Evolutionary conservation across 2,329 filamentous ascomycete species (phyloP), one percentile per base, ranked within the genome.

Genomic region (Aspergillus sp.): DNA sequence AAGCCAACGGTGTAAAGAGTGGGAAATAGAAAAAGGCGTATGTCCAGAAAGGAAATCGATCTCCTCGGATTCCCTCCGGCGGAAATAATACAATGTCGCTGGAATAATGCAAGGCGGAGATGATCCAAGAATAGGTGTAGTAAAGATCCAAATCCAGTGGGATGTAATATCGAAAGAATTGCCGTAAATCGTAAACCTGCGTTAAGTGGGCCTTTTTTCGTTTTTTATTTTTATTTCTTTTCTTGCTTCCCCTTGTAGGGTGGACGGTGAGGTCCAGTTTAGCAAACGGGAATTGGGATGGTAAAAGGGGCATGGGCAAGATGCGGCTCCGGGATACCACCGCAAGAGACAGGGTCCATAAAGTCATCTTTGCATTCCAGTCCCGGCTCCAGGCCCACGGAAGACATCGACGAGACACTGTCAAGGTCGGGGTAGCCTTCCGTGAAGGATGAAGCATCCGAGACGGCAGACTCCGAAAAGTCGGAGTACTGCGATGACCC

Each of bases 381-480:
- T 25, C 72, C 70, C 23, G 71, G 69, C 23, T 74, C 68, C 58
- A 72, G 71, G 30, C 70, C 69, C 12, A 74, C 69, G 3, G 75
- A 75, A 49, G 73, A 74, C 65, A 75, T 69, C 10, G 72, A 74
- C 13, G 70, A 69, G 41, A 71, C 65, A 49, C 70, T 77, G 49
- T 76, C 72, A 47, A 72, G 57, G 58, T 75, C 72, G 25, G 71
- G 65, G 57, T 72, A 75, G 51, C 76, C 74, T 64, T 77, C 75
- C 23, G 76, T 76, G 58, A 76, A 67, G 23, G 76, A 76, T 2
- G 75, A 78, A 2, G 70, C 69, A 56, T 76, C 76, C 13, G 76
- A 78, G 47, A 74, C 67, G n/a, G 73, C 76, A 7, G 76, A 76
- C 59, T 74, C 71, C 53, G 75, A 76, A 55, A 76, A 78, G 54